phyloP scores from a whole-genome alignment of 306 rosid genomes.

The Gillenia trifoliata region DNA sequence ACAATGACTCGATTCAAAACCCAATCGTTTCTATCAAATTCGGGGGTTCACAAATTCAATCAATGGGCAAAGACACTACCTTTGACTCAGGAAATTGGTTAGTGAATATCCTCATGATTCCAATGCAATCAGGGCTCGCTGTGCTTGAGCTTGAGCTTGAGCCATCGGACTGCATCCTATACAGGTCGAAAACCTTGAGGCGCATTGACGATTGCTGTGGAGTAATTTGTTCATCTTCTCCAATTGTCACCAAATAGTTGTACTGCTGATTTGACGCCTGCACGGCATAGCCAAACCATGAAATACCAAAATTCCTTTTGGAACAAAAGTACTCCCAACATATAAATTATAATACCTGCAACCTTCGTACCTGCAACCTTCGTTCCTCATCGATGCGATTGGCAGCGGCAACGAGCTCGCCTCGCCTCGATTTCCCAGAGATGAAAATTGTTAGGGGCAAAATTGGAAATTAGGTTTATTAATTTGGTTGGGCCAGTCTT shows the following conservation, averaged over 20 bases:
- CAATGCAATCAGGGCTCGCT: conserved; percentile 84
- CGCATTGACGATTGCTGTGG: conserved; percentile 74
- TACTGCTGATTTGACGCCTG: conserved; percentile 74
- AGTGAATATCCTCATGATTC: conserved; percentile 88
- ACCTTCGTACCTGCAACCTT: no score
- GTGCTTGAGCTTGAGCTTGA: conserved; percentile 83
- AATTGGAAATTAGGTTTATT: no score
- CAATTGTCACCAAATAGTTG: conserved; percentile 71
- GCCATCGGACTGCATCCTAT: conserved; percentile 83
- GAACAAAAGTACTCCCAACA: no score
- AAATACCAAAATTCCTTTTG: no score
- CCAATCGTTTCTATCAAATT: background rate
- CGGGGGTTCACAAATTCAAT: background rate
- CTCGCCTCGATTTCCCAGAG: no score
- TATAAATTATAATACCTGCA: no score
- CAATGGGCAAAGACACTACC: conserved; percentile 34
- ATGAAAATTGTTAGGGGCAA: no score
- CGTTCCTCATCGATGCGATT: no score
- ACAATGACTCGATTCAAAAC: no score
- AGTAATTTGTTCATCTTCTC: conserved; percentile 79
- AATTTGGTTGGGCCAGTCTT: no score
- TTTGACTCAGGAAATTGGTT: conserved; percentile 86
- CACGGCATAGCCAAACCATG: no score
- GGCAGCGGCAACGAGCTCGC: no score
- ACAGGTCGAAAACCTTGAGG: conserved; percentile 90